Base-by-base conservation (phyloP, 2,329 filamentous ascomycete genomes). In the Hirsutella thompsonii region DNA sequence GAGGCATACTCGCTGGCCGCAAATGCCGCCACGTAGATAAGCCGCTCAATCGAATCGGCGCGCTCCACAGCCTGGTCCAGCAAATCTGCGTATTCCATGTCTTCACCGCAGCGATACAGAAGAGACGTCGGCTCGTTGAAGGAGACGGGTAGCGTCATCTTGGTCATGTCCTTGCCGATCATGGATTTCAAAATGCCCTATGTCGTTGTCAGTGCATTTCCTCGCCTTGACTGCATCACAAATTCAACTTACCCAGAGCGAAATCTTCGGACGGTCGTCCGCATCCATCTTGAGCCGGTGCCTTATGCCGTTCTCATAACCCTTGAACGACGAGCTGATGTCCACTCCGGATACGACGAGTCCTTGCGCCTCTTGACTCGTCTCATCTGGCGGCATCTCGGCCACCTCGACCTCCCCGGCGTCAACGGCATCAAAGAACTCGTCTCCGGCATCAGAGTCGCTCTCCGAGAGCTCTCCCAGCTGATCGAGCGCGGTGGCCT, bases 91-190 rank as follows among this genome's bases (percentile, higher is more conserved):
- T 98, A 98, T 62, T 98, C 92, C 85, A 98, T 90, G 55, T 98
- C 92, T 64, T 98, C 92, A 5, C 86, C 87, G 35, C 93, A 90
- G 57, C 92, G 85, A 61, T 96, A 92, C 8, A 98, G 73, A 11
- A 98, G 69, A 5, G 92, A 96, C 0, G 92, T 98, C 1, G 92
- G 92, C 61, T 98, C 92, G 63, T 98, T 98, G 69, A 98, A 96
- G 1, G 92, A 94, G 2, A 98, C 92, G 0, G 92, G 92, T 18
- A 98, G 68, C 0, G 92, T 96, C 90, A 98, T 98, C 68, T 93
- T 96, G 30, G 92, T 96, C 92, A 98, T 96, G 57, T 98, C 92
- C 60, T 98, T 96, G 47, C 92, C 92, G 62, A 98, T 94, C 92
- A 98, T 96, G 19, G 90, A 96, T 67, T 96, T 98, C 47, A 98